Evolutionary conservation across 176 grass and related monocot species (phyloP).

Genomic region (Poa annua): DNA sequence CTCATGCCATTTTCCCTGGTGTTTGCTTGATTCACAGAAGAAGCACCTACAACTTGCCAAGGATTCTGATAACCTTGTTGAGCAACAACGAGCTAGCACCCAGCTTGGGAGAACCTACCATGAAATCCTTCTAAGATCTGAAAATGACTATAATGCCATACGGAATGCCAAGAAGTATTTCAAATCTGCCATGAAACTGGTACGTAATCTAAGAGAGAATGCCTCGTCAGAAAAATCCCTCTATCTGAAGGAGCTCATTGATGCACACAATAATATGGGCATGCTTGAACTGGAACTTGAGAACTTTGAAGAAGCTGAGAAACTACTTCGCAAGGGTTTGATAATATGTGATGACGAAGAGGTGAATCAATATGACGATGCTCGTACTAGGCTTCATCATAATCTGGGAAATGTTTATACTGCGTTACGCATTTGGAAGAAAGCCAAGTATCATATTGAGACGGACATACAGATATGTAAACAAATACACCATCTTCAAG

Average conservation of each 20-base stretch:
- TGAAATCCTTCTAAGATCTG: conserved; percentile 73
- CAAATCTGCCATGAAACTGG: conserved; percentile 72
- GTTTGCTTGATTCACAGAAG: conserved; percentile 63
- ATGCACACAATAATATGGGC: conserved; percentile 91
- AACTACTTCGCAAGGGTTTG: conserved; percentile 68
- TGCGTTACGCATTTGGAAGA: conserved; percentile 65
- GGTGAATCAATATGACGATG: conserved; percentile 77
- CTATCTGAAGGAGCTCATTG: conserved; percentile 88
- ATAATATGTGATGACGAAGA: conserved; percentile 97
- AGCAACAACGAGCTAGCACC: conserved; percentile 88
- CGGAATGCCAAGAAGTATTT: conserved; percentile 95
- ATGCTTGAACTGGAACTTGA: conserved; percentile 95
- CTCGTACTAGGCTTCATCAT: conserved; percentile 78
- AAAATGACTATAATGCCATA: conserved; percentile 74
- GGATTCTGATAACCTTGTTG: conserved; percentile 78
- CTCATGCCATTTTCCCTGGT: conserved; percentile 38
- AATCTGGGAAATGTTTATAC: conserved; percentile 97
- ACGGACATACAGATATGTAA: conserved; percentile 87
- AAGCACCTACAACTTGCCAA: conserved; percentile 87
- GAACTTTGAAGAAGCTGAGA: conserved; percentile 78
- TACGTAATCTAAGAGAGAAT: conserved; percentile 58
- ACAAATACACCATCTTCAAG: conserved; percentile 75
- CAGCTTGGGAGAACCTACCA: conserved; percentile 93
- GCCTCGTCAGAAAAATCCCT: conserved; percentile 38
- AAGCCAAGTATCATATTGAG: conserved; percentile 68